Percentiles rank a stretch among this genome's conserved stretches.
Evolutionary conservation across 495 filamentous ascomycete genomes (phyloP).

Genomic region (Penicillium maclennaniae): DNA sequence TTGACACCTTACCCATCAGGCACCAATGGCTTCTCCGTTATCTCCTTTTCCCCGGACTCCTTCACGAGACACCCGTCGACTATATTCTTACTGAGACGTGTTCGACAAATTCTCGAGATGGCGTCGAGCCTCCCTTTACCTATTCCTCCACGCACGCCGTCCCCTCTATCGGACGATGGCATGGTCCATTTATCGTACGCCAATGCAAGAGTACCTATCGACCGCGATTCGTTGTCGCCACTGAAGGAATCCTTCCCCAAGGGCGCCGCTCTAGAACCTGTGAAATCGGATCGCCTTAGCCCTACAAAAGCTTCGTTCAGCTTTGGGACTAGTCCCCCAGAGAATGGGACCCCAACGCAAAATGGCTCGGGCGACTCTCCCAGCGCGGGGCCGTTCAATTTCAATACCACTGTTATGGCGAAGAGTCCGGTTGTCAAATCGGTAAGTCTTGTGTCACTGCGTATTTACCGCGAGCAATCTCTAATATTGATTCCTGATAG

Average conservation of each 20-base stretch:
- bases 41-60: constrained; percentile 37
- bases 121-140: constrained; percentile 60
- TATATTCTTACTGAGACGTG: constrained; percentile 27
- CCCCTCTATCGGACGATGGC: constrained; percentile 60
- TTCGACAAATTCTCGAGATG: constrained; percentile 35
- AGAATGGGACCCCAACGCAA: constrained; percentile 33
- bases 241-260: constrained; percentile 49
- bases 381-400: constrained; percentile 75
- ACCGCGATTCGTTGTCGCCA: constrained; percentile 63
- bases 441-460: constrained; percentile 44
- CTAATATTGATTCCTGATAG: constrained; percentile 27
- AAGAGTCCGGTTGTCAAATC: constrained; percentile 75
- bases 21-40: constrained; percentile 8
- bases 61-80: constrained; percentile 61
- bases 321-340: constrained; percentile 29
- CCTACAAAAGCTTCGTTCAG: constrained; percentile 43
- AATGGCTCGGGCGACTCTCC: constrained; percentile 41
- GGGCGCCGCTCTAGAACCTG: constrained; percentile 24
- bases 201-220: constrained; percentile 41
- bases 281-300: constrained; percentile 32
- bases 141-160: constrained; percentile 62
- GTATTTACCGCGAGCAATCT: not conserved
- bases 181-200: constrained; percentile 26
- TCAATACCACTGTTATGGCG: constrained; percentile 76
- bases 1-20: constrained; percentile 9